Conservation (phyloP, 441 rosid species). For the Gossypium trilobum region DNA sequence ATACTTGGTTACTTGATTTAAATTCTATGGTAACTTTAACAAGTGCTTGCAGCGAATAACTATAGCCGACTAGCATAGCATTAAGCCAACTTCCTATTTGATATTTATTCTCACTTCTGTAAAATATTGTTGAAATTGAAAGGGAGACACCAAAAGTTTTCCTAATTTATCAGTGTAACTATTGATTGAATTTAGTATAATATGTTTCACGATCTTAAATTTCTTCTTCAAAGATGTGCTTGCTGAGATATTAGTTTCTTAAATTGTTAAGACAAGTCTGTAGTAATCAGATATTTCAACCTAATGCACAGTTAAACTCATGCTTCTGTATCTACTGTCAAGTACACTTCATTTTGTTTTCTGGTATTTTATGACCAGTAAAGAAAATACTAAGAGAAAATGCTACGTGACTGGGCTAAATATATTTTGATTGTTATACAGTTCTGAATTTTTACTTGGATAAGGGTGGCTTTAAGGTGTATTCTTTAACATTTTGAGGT, state of each 20-base stretch:
- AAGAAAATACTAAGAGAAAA: background rate
- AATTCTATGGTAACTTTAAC: slow-evolving; percentile 1
- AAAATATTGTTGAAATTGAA: background rate
- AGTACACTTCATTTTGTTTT: background rate
- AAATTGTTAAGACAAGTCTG: background rate
- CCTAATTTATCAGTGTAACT: background rate
- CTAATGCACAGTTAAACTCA: background rate
- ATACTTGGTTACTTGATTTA: background rate
- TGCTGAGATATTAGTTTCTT: background rate
- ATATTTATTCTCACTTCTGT: background rate
- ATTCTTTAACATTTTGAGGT: background rate
- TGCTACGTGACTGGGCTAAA: background rate
- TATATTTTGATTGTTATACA: background rate
- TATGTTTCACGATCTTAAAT: background rate
- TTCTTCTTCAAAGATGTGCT: background rate
- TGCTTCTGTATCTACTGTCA: background rate
- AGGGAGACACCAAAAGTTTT: background rate
- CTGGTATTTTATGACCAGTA: background rate
- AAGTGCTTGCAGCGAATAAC: background rate
- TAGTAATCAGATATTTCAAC: background rate
- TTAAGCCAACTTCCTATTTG: background rate
- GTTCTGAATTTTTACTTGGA: background rate
- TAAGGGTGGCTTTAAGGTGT: background rate
- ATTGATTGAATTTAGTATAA: background rate
- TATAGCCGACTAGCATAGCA: background rate